Evolutionary conservation across 2,329 filamentous ascomycete species (phyloP).

Genomic region (Colletotrichum sp.): DNA sequence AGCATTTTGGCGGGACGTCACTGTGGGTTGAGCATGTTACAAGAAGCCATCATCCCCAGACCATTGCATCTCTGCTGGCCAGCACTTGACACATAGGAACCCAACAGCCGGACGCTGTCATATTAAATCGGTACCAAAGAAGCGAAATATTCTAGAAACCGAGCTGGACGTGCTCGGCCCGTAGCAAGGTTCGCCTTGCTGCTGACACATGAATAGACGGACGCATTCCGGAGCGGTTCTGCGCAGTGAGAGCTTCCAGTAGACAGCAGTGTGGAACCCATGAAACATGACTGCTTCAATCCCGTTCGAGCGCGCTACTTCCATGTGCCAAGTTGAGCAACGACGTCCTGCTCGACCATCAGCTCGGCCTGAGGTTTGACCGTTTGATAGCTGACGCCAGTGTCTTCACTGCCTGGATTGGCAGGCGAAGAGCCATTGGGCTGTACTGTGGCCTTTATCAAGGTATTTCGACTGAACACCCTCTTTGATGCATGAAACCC

Average conservation of each 20-base stretch:
- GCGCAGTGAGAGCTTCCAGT: not conserved
- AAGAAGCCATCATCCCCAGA: not conserved
- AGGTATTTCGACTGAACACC: constrained; percentile 4
- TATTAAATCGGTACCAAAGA: not conserved
- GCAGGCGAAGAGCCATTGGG: not conserved
- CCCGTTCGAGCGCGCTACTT: not conserved
- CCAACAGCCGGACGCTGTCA: not conserved
- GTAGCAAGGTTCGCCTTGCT: not conserved
- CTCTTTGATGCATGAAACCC: constrained; percentile 19
- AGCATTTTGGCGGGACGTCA: not conserved
- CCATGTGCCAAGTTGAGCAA: not conserved
- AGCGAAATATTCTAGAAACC: not conserved
- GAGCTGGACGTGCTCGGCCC: not conserved
- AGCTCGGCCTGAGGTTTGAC: not conserved
- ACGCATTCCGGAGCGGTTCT: not conserved
- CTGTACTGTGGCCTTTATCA: not conserved
- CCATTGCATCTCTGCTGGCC: not conserved
- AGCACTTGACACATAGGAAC: not conserved
- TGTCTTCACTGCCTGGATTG: not conserved
- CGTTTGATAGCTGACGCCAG: not conserved
- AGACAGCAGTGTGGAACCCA: not conserved
- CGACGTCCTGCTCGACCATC: not conserved
- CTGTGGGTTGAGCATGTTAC: not conserved
- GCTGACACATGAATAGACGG: not conserved
- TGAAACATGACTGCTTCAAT: constrained; percentile 20